These are phyloP conservation scores for Flaveria sonorensis DNA, from an alignment of 129 eudicot genomes.

Conservation along the genomic window DNA sequence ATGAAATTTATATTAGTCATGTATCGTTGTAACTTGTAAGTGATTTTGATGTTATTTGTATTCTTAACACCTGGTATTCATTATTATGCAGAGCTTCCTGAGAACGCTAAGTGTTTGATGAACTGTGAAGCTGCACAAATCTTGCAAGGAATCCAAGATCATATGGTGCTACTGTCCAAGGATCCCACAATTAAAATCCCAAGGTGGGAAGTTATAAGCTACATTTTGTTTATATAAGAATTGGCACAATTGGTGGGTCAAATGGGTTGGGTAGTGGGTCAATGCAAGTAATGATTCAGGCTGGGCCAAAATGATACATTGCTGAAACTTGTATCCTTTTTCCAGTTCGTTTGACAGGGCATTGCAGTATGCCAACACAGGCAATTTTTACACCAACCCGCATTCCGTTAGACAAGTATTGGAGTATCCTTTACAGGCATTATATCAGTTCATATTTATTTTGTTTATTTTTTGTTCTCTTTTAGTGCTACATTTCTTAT, in stretches of 20 bases:
- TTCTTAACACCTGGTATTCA: not conserved
- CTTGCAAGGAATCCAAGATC: constrained; percentile 80
- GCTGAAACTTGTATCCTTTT: constrained; percentile 15
- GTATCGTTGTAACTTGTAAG: not conserved
- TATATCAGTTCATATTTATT: not conserved
- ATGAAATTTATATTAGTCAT: not conserved
- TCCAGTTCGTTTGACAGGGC: constrained; percentile 84
- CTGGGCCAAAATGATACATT: not conserved
- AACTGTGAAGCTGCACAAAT: constrained; percentile 91
- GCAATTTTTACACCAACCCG: constrained; percentile 48
- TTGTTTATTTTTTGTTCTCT: not conserved
- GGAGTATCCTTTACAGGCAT: constrained; percentile 66
- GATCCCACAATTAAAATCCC: constrained; percentile 89
- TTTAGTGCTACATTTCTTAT: not conserved
- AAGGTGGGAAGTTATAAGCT: constrained; percentile 41
- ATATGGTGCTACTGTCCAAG: constrained; percentile 74
- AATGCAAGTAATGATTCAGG: not conserved
- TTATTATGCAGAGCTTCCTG: constrained; percentile 62
- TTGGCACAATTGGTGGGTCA: not conserved
- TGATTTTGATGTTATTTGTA: not conserved
- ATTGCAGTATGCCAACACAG: constrained; percentile 67
- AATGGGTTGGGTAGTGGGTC: not conserved
- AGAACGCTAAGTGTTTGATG: constrained; percentile 63
- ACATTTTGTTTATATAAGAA: not conserved
- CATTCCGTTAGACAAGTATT: constrained; percentile 60